phyloP scores from a whole-genome alignment of 441 rosid genomes.

The Populus hybrid region DNA sequence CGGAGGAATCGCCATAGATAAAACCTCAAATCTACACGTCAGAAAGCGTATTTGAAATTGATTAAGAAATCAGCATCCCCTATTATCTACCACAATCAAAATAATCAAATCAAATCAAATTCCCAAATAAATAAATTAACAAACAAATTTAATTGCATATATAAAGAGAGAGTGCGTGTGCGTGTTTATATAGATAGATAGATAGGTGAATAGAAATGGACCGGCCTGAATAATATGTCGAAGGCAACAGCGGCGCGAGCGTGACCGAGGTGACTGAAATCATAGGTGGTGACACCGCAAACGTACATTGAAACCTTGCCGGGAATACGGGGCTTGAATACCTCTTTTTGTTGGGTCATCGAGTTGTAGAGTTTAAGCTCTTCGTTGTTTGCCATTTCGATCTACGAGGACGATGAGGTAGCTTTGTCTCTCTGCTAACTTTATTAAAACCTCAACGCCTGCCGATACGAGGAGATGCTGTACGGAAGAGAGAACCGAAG shows the following conservation, averaged over 20 bases:
- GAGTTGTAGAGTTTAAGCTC: slow-evolving; percentile 62
- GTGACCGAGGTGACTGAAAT: slow-evolving; percentile 89
- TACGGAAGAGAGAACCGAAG: background rate
- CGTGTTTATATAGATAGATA: background rate
- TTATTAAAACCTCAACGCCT: background rate
- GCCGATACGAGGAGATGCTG: background rate
- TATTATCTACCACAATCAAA: background rate
- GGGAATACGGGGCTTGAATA: slow-evolving; percentile 46
- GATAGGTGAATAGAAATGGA: background rate
- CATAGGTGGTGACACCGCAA: slow-evolving; percentile 94
- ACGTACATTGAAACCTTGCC: slow-evolving; percentile 83
- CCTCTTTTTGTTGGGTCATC: slow-evolving; percentile 62
- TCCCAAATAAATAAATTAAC: background rate
- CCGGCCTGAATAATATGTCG: slow-evolving; percentile 78
- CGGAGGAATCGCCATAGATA: background rate
- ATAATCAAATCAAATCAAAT: background rate
- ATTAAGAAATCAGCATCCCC: background rate
- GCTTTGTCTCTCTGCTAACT: background rate
- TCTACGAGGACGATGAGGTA: background rate
- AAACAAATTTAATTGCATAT: background rate
- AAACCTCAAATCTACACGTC: background rate
- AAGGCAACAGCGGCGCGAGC: slow-evolving; percentile 88
- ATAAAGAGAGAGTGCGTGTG: background rate
- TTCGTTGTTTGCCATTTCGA: slow-evolving; percentile 32
- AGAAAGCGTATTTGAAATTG: background rate